Base-by-base conservation (phyloP, 176 grass and related monocot species). In the Oryza nivara region DNA sequence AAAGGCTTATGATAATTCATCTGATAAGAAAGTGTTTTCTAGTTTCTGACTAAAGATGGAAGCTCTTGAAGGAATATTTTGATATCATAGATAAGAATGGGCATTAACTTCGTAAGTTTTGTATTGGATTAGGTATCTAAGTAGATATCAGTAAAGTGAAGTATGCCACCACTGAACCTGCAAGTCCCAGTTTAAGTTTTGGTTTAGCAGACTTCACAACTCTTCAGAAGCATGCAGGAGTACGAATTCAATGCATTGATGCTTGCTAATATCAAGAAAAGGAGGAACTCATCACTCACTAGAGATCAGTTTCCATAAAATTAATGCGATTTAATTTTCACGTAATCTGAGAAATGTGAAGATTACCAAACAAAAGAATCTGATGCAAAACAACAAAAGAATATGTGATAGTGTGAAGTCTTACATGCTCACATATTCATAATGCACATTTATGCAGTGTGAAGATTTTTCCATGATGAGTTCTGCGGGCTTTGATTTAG, bases 361-460 rank as follows among this genome's bases (percentile, higher is more conserved):
- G 30, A 65, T 45, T 44, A 80, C 23, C 25, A 41, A 64, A 75
- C 11, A 43, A 82, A 68, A 67, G 13, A 60, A 82, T 54, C 4
- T 38, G 26, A 28, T 86, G 34, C 60, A 41, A 56, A 82, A 78
- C 54, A 36, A 67, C 23, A 67, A 84, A 79, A 20, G 36, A 84
- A 88, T 7, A 84, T 75, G 48, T 41, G 47, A 72, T 44, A 65
- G 52, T 63, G 56, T 28, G 40, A 45, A 28, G 78, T 85, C 93
- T 90, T 95, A 92, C 93, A 95, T 82, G 75, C 90, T 90, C 60
- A 92, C 80, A 72, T 79, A 83, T 83, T 85, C 85, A 74, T 90
- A 83, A 80, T 90, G 80, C 26, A 46, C 74, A 44, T 88, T 72
- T 78, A 92, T 81, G 61, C 75, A 90, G 69, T 85, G 81, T 43